Conservation (phyloP, 2,329 filamentous ascomycete genomes). For the Trichoderma koningii region DNA sequence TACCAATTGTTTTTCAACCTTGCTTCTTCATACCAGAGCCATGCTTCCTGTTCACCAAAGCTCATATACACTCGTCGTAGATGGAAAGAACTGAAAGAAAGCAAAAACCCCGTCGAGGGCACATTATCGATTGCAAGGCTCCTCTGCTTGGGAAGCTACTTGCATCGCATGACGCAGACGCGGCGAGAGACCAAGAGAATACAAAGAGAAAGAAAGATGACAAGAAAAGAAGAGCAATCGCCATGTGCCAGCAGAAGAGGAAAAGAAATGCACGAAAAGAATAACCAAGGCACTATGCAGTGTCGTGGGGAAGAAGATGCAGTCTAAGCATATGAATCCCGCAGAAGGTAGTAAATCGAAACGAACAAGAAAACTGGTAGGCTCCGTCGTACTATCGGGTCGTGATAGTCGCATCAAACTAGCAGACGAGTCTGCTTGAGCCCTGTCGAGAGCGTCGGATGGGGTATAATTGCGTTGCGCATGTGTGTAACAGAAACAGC, state of each 20-base stretch:
- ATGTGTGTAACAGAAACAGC: slow-evolving; percentile 1
- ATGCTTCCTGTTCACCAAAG: neutral
- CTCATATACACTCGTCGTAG: neutral
- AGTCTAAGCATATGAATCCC: slow-evolving; percentile 4
- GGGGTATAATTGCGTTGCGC: slow-evolving; percentile 24
- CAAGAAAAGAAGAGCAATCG: neutral
- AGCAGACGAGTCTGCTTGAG: neutral
- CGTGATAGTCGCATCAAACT: slow-evolving; percentile 13
- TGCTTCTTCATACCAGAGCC: neutral
- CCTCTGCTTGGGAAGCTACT: neutral
- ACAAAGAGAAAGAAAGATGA: neutral
- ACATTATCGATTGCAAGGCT: neutral
- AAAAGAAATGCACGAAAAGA: neutral
- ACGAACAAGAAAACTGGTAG: neutral
- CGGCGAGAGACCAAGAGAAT: neutral
- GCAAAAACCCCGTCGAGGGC: neutral
- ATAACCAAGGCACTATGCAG: neutral
- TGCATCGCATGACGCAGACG: neutral
- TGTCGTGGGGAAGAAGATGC: neutral
- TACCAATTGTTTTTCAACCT: neutral
- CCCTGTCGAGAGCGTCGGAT: slow-evolving; percentile 15
- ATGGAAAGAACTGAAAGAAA: neutral
- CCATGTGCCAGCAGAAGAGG: neutral
- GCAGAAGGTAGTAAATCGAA: neutral
- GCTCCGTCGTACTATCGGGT: slow-evolving; percentile 1